Conservation (phyloP, 306 rosid genomes). For the Glycine latifolia region DNA sequence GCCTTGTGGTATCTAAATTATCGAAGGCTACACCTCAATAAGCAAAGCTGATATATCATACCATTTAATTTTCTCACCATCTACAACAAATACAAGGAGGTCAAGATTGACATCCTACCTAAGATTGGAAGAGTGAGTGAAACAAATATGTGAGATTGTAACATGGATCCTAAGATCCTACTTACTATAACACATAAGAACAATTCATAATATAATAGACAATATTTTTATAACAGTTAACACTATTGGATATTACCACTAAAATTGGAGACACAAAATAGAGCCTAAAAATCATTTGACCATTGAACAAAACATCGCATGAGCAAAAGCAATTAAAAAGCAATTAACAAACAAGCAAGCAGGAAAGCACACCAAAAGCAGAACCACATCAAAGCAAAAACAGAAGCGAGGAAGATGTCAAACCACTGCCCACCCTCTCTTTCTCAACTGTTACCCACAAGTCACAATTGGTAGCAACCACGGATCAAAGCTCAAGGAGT, state of each 20-base stretch:
- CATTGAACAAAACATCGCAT: neutral
- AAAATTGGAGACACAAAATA: neutral
- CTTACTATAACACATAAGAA: neutral
- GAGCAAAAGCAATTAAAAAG: neutral
- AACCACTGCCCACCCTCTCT: neutral
- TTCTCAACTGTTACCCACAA: neutral
- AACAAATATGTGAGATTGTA: conserved; percentile 12
- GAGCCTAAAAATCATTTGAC: neutral
- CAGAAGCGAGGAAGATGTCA: neutral
- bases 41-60: conserved; percentile 11
- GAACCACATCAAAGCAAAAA: neutral
- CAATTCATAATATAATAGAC: neutral
- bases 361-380: neutral
- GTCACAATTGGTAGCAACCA: neutral
- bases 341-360: neutral
- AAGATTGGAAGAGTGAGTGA: neutral
- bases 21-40: conserved; percentile 25
- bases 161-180: neutral
- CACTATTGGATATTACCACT: neutral
- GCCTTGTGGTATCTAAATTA: neutral
- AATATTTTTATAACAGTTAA: neutral
- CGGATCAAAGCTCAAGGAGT: no score
- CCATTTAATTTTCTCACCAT: conserved; percentile 8
- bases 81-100: neutral
- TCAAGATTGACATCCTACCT: neutral